These are phyloP conservation scores for Zoysia japonica DNA, from an alignment of 176 grass and related monocot species.

Conservation along the genomic window DNA sequence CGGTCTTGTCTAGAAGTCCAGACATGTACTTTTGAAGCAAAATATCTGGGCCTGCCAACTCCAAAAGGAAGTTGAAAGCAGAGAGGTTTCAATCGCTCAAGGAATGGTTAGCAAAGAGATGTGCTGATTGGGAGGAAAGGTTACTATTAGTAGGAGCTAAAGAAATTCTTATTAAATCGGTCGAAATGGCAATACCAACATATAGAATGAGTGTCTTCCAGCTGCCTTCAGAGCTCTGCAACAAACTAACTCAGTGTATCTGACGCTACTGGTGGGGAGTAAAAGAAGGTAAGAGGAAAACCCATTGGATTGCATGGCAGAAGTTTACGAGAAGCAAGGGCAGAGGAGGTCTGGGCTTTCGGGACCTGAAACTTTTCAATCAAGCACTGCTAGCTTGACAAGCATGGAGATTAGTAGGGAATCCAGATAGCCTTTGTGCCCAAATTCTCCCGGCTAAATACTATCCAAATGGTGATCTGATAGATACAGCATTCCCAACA, in stretches of 20 bases:
- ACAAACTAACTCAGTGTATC: not conserved
- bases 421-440: not conserved
- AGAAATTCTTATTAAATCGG: not conserved
- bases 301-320: not conserved
- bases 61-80: too few relatives aligned
- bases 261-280: not conserved
- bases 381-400: not conserved
- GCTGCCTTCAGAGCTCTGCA: not conserved
- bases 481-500: not conserved
- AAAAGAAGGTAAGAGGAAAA: not conserved
- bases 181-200: accelerated
- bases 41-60: too few relatives aligned
- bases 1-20: too few relatives aligned
- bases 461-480: not conserved
- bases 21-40: too few relatives aligned
- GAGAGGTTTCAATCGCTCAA: too few relatives aligned
- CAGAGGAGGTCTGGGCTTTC: not conserved
- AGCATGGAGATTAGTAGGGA: not conserved
- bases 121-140: not conserved
- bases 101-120: not conserved
- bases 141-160: accelerated
- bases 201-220: not conserved
- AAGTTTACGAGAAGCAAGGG: accelerated
- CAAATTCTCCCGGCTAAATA: not conserved
- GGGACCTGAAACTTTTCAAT: not conserved